A percentile compares a stretch with the other conserved stretches of the same genome.
These are phyloP conservation scores for Gracilaria domingensis DNA, from an alignment of 23 red algal species.

Conservation along the genomic window DNA sequence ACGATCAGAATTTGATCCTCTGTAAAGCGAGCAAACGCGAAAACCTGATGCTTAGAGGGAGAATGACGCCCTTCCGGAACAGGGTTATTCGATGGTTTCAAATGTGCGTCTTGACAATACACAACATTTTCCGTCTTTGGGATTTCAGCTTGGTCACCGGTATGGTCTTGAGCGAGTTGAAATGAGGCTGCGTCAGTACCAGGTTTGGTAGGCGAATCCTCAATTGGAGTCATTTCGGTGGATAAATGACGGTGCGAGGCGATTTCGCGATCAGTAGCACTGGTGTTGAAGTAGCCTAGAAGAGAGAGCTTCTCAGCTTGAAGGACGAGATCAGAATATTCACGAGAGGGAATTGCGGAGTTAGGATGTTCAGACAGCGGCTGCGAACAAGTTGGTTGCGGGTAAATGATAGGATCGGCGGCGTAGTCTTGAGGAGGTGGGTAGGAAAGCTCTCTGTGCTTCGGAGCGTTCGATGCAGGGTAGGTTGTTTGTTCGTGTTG, in stretches of 20 bases:
- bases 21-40: conserved; percentile 93
- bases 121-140: conserved; percentile 15
- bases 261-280: not conserved
- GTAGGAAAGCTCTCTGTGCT: not conserved
- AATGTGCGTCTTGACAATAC: not conserved
- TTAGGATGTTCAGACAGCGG: conserved; percentile 2
- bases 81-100: not conserved
- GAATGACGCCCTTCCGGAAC: not conserved
- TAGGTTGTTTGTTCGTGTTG: conserved; percentile 5
- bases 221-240: conserved; percentile 11
- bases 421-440: conserved; percentile 8
- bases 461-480: not conserved
- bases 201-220: not conserved
- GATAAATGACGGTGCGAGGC: not conserved
- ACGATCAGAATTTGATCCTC: conserved; percentile 81
- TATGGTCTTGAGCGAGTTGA: not conserved
- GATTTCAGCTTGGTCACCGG: not conserved
- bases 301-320: not conserved
- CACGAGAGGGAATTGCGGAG: not conserved
- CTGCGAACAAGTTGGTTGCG: conserved; percentile 2
- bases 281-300: conserved; percentile 14
- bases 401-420: conserved; percentile 1
- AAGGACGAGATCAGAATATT: not conserved
- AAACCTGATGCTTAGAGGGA: conserved; percentile 80
- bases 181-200: not conserved